A percentile compares a stretch with the other conserved stretches of the same genome.
These are phyloP conservation scores for Musa beccarii DNA, from an alignment of 176 grass and related monocot species.

Conservation along the genomic window DNA sequence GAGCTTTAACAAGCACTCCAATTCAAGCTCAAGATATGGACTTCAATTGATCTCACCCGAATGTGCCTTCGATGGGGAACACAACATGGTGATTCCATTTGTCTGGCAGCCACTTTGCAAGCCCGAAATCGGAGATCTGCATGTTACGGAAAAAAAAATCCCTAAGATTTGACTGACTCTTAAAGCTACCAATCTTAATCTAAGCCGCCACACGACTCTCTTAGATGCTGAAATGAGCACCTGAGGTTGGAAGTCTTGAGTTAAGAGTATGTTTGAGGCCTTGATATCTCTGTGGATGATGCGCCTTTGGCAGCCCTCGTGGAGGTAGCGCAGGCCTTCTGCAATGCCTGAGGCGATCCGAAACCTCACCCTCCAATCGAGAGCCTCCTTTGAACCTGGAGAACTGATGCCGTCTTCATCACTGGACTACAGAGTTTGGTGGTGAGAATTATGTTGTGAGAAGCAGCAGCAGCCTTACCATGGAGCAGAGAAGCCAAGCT, in stretches of 20 bases:
- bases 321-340: constrained; percentile 87
- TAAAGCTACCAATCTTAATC: no score
- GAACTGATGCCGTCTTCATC: constrained; percentile 30
- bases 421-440: constrained; percentile 18
- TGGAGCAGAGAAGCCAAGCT: constrained; percentile 91
- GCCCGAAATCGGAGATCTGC: constrained; percentile 98
- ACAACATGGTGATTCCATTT: constrained; percentile 75
- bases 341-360: constrained; percentile 73
- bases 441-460: no score
- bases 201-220: no score
- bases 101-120: constrained; percentile 97
- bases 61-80: constrained; percentile 97
- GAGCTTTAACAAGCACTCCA: constrained; percentile 22
- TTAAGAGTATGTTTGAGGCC: constrained; percentile 96
- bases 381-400: constrained; percentile 67
- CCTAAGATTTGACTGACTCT: no score
- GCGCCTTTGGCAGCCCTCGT: constrained; percentile 82
- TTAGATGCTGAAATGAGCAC: constrained; percentile 21
- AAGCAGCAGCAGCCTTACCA: constrained; percentile 38
- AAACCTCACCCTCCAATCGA: constrained; percentile 78
- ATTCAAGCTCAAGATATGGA: background rate
- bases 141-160: constrained; percentile 1
- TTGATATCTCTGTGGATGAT: constrained; percentile 99
- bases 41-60: constrained; percentile 50
- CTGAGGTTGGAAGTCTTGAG: constrained; percentile 91